Base-by-base conservation (phyloP, 164 flowering plant species). In the Vitis riparia region DNA sequence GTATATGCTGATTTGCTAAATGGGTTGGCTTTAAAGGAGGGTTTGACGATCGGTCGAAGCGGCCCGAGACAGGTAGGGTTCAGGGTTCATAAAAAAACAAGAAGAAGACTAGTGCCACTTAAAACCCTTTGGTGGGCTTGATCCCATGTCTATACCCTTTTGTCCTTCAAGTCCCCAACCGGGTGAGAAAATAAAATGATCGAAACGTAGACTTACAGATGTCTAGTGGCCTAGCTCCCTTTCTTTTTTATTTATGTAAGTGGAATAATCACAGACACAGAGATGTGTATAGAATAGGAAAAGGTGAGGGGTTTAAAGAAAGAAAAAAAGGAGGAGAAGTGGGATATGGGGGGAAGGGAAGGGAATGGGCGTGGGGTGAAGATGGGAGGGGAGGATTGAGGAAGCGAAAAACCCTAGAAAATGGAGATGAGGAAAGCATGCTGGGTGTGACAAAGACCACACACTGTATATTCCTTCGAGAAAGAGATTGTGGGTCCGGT, bases 381-480 rank as follows among this genome's bases (percentile, higher is more conserved):
- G 8, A 52, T 17, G 14, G 37, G 23, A 61, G 51, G 30, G 53
- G 65, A 9, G 58, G 11, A n/a, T 6, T 6, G 1, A 6, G 49
- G 3, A 50, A 44, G 60, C 66, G 79, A 71, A 71, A 80, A 83
- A 73, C 79, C 86, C 85, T 75, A 85, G 83, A 82, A 80, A 81
- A 80, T 76, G 85, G 84, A 75, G 79, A 68, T 32, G 53, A 68
- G 68, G 59, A 71, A 68, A 77, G 85, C 81, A 81, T 82, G 91
- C 82, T 63, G 75, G 83, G 71, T 55, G 71, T 78, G 92, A 89
- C 86, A 86, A 81, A 73, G 97, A 89, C 94, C 76, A 72, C 76
- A 76, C 97, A 80, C 83, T 85, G 88, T 79, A 84, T 89, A 88
- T 89, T 88, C 91, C 89, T 88, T 87, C 87, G 79, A 82, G 86